Percentiles rank a stretch among this genome's conserved stretches.
phyloP scores from a whole-genome alignment of 2,329 filamentous ascomycete genomes.

The Trichoderma atrobrunneum region DNA sequence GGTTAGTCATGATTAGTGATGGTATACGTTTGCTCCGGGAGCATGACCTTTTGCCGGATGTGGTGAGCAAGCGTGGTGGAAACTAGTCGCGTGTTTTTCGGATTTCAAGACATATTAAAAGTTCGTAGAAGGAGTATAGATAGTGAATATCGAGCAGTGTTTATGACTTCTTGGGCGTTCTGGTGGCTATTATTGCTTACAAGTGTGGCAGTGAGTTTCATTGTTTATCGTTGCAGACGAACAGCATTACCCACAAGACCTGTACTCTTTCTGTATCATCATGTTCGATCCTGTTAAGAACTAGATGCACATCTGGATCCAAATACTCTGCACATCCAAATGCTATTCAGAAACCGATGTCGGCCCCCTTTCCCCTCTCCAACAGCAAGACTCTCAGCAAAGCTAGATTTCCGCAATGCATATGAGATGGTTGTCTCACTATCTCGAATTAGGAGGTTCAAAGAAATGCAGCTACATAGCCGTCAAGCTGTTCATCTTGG shows the following conservation, averaged over 20 bases:
- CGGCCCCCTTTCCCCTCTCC: neutral
- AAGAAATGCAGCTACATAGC: neutral
- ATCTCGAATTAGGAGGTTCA: neutral
- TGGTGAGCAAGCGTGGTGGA: neutral
- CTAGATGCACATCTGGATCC: neutral
- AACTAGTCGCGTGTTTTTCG: neutral
- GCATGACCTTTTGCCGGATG: neutral
- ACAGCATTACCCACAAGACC: rapidly evolving
- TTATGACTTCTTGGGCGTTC: neutral
- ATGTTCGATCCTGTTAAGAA: no score
- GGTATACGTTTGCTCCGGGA: neutral
- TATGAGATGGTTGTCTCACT: neutral
- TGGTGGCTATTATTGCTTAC: rapidly evolving
- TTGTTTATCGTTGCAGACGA: no score
- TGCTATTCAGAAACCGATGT: neutral
- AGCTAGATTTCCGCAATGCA: neutral
- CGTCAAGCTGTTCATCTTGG: neutral
- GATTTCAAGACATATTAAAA: neutral
- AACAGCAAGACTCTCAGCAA: neutral
- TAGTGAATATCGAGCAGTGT: neutral
- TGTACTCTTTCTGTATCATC: neutral
- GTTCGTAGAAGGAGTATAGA: neutral
- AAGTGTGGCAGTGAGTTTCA: neutral
- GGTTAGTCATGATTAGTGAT: neutral
- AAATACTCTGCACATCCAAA: neutral